phyloP scores from a whole-genome alignment of 768 basidiomycete species.

The Auricularia sp. region DNA sequence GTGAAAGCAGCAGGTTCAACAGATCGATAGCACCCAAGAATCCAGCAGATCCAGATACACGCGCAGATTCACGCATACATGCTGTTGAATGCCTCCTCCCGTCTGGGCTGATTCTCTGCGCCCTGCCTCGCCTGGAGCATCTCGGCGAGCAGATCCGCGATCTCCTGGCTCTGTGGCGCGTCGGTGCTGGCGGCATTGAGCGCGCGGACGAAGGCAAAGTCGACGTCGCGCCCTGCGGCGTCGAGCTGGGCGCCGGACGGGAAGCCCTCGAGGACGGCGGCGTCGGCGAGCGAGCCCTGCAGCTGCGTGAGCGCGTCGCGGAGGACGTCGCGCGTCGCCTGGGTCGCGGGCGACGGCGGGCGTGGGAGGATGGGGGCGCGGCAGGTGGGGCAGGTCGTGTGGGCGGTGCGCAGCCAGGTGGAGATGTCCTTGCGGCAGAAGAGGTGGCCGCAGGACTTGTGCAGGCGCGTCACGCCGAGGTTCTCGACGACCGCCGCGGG shows the following conservation, averaged over 20 bases:
- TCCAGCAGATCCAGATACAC: too few relatives aligned
- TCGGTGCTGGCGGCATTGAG: not conserved
- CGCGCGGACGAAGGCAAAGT: not conserved
- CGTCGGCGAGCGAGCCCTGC: not conserved
- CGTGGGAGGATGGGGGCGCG: conserved; percentile 34
- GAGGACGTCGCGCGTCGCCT: not conserved
- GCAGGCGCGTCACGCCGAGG: conserved; percentile 63
- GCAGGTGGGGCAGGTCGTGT: conserved; percentile 59
- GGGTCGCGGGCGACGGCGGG: not conserved
- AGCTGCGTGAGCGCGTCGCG: not conserved
- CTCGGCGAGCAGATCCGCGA: not conserved
- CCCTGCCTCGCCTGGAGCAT: not conserved
- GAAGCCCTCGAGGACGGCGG: not conserved
- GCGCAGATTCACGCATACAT: not conserved
- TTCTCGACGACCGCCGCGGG: conserved; percentile 63
- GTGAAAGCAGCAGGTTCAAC: too few relatives aligned
- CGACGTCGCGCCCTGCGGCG: not conserved
- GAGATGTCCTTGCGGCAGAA: conserved; percentile 64
- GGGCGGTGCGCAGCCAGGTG: conserved; percentile 21
- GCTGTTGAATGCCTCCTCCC: not conserved
- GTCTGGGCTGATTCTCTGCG: not conserved
- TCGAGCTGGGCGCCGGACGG: not conserved
- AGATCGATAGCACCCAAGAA: too few relatives aligned
- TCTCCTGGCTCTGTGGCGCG: not conserved
- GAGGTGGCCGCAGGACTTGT: conserved; percentile 44